Conservation (phyloP, 352 stramenopile species). For the Phytophthora syringae region DNA sequence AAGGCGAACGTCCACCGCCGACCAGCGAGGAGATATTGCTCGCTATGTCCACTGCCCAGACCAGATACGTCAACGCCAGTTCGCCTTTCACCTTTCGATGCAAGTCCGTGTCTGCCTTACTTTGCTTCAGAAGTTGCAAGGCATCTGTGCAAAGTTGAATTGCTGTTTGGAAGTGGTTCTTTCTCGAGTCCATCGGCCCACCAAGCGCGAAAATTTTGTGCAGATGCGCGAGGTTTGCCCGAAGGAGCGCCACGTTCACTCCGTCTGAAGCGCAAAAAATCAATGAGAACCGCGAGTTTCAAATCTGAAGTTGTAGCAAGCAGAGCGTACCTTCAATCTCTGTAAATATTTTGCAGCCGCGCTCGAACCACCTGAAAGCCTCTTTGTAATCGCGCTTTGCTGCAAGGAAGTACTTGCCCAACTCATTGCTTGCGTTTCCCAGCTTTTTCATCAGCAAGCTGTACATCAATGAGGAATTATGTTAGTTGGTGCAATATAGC, state of each 20-base stretch:
- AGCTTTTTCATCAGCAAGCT: slow-evolving; percentile 89
- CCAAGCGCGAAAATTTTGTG: slow-evolving; percentile 86
- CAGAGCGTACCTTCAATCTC: slow-evolving; percentile 74
- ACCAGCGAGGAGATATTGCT: slow-evolving; percentile 27
- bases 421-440: slow-evolving; percentile 85
- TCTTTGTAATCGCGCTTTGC: slow-evolving; percentile 48
- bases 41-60: slow-evolving; percentile 77
- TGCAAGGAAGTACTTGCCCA: slow-evolving; percentile 76
- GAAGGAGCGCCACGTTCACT: slow-evolving; percentile 82
- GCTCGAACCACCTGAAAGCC: slow-evolving; percentile 82
- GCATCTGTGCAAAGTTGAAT: slow-evolving; percentile 74
- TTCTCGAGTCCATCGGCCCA: slow-evolving; percentile 39
- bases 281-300: slow-evolving; percentile 3
- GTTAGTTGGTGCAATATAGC: slow-evolving; percentile 19
- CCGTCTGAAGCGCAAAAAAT: slow-evolving; percentile 46
- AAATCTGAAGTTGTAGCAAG: not conserved
- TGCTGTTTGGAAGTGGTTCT: slow-evolving; percentile 63
- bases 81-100: slow-evolving; percentile 82
- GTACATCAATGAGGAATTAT: slow-evolving; percentile 12
- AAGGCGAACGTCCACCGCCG: slow-evolving; percentile 8
- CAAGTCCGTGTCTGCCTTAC: slow-evolving; percentile 65
- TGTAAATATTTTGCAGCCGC: slow-evolving; percentile 77
- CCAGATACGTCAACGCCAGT: slow-evolving; percentile 79
- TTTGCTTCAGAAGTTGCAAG: slow-evolving; percentile 71
- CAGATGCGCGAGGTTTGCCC: slow-evolving; percentile 81